Evolutionary conservation across 345 rosid species (phyloP).

Genomic region (Euphorbia peplus): DNA sequence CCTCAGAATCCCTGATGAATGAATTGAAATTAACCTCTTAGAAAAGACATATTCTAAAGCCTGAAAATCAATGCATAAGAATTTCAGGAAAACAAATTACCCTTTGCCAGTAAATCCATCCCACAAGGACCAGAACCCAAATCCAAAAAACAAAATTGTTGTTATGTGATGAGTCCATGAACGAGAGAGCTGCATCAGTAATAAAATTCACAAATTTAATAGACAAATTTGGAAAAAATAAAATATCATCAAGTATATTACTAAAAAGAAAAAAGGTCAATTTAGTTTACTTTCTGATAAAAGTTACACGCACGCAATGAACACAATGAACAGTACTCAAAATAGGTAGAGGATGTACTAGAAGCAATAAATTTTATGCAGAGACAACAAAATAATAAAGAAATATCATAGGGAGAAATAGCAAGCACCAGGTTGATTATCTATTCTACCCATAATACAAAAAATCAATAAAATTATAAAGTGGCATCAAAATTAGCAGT

Average conservation of each 20-base stretch:
- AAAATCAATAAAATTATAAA: neutral
- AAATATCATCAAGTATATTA: neutral
- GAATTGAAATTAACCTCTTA: slow-evolving; percentile 15
- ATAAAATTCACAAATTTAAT: slow-evolving; percentile 7
- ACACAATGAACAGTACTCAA: too few relatives aligned
- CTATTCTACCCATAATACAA: neutral
- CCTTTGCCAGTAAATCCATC: slow-evolving; percentile 69
- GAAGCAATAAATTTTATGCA: neutral
- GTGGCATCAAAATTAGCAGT: neutral
- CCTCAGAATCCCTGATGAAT: slow-evolving; percentile 58
- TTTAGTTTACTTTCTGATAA: neutral
- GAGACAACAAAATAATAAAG: neutral
- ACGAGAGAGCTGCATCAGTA: slow-evolving; percentile 68
- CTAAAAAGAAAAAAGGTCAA: neutral
- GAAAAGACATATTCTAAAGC: slow-evolving; percentile 3
- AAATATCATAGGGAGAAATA: neutral
- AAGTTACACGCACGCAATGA: neutral
- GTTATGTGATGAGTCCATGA: slow-evolving; percentile 86
- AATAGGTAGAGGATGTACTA: neutral
- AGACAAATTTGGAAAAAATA: neutral
- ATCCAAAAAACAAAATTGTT: slow-evolving; percentile 74
- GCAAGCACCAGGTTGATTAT: neutral
- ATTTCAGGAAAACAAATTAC: slow-evolving; percentile 31
- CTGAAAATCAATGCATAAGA: slow-evolving; percentile 3
- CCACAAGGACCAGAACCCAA: slow-evolving; percentile 88